Base-by-base conservation (phyloP, 805 yeast genomes). In the Komagataella mondaviorum region DNA sequence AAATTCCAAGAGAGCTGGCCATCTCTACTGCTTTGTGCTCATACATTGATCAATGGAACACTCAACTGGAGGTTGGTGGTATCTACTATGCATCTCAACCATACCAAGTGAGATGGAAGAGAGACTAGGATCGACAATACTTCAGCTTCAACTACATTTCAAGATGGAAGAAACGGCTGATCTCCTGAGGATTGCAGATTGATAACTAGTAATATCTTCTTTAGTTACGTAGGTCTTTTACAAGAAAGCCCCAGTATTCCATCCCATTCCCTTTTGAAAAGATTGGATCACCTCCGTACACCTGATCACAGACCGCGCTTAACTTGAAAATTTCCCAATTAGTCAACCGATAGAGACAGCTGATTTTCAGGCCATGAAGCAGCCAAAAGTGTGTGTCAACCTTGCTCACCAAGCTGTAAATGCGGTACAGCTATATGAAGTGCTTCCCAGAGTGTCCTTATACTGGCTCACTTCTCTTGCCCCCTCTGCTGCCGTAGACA, bases 31-130 rank as follows among this genome's bases (percentile, higher is more conserved):
- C 85, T 3, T 63, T 81, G 53, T 76, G 80, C 53, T 77, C 84
- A 46, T 76, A 68, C 59, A 73, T 81, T 52, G 87, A 81, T 59
- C 85, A 80, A 53, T 81, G 87, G 87, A 81, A 78, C 58, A 80
- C 85, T 22, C 68, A 69, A 54, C 63, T 75, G 44, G 76, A 75
- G 22, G 77, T 79, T 44, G 86, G 86, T n/a, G 86, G 86, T 44
- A 78, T 81, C 50, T 80, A 80, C 62, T 72, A 71, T 54, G 76
- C 81, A 10, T 70, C 75, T 61, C 76, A 76, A 59, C 72, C 71
- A 44, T 56, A 60, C 44, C 77, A 75, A 56, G 70, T 72, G n/a
- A 67, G 78, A 56, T 77, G 81, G 81, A 77, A 77, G 61, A 67
- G 81, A 57, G 81, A 76, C 56, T 77, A 59, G 54, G 23, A 18